Evolutionary conservation across 129 eudicot genomes (phyloP).

Genomic region (Lactuca sativa): DNA sequence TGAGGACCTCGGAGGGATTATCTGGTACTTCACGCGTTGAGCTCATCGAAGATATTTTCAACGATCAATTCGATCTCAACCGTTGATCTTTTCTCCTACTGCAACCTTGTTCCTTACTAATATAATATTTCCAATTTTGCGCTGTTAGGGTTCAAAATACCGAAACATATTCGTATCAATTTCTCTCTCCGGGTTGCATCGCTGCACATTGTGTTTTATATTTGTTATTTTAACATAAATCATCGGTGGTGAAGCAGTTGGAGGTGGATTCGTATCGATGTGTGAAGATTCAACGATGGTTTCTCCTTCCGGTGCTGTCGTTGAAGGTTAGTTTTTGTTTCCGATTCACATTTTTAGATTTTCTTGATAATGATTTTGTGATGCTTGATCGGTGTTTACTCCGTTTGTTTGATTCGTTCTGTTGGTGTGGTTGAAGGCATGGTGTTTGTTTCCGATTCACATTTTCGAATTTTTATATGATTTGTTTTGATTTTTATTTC

Average conservation of each 20-base stretch:
- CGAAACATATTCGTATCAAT: conserved; percentile 28
- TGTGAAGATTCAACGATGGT: conserved; percentile 35
- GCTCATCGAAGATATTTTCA: conserved; percentile 21
- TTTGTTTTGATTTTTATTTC: not conserved
- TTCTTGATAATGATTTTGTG: not conserved
- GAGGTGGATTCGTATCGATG: conserved; percentile 8
- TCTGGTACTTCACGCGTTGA: conserved; percentile 21
- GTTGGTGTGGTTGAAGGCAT: not conserved
- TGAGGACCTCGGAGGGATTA: conserved; percentile 14
- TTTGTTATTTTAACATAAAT: not conserved
- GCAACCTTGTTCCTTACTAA: conserved; percentile 9
- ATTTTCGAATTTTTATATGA: not conserved
- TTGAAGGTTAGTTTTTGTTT: conserved; percentile 26
- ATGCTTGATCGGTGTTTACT: conserved; percentile 6
- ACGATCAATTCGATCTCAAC: conserved; percentile 18
- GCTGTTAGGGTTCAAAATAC: conserved; percentile 31
- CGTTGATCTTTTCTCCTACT: conserved; percentile 14
- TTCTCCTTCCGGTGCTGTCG: conserved; percentile 26
- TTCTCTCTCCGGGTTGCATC: conserved; percentile 26
- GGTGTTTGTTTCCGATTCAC: not conserved
- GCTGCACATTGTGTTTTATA: conserved; percentile 26
- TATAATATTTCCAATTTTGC: conserved; percentile 1
- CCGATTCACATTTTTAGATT: not conserved
- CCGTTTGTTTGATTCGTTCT: not conserved
- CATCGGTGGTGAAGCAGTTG: not conserved